Evolutionary conservation across 2,329 filamentous ascomycete genomes (phyloP), one percentile per base, ranked within the genome.

Genomic region (Alternaria sp.): DNA sequence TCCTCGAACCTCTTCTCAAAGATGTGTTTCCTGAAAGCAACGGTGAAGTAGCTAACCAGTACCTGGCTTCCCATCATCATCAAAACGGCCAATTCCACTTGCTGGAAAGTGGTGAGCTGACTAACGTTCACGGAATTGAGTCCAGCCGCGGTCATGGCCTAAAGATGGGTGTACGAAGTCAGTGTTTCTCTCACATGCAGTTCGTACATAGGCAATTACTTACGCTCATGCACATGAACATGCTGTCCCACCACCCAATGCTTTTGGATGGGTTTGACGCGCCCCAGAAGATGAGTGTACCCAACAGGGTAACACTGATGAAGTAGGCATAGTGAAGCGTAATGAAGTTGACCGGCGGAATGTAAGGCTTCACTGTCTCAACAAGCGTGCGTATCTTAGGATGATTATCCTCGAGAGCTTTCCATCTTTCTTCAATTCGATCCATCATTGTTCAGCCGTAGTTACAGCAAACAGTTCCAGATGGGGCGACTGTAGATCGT

Each of bases 11-110:
- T 64, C 41, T 71, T 71, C 58, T 71, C 69, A 37, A 71, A 71
- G 28, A 71, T 71, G 46, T 69, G 66, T 53, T 69, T 71, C 41
- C 69, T 63, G 37, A 71, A 71, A 6, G 63, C 68, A 41, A 71
- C 60, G 15, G 69, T 71, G 45, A 69, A 69, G 53, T 66, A 71
- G n/a, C 66, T 69, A 15, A 71, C 61, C 55, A 70, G 51, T 2
- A 71, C 64, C 50, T 70, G 69, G 60, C 58, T 71, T 33, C 69
- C 69, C 50, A 71, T 67, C 63, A 71, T 70, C 69, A 71, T 71
- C 50, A 71, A 66, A 37, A 66, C 60, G n/a, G 58, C 43, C 43
- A 71, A 30, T 49, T 69, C 69, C n/a, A 64, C 49, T 25, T 53
- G 49, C 11, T 53, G 65, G 46, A 71, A 71, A 3, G 60, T 63